Conservation (phyloP, 2,329 filamentous ascomycete genomes). For the Cryphonectria parasitica region DNA sequence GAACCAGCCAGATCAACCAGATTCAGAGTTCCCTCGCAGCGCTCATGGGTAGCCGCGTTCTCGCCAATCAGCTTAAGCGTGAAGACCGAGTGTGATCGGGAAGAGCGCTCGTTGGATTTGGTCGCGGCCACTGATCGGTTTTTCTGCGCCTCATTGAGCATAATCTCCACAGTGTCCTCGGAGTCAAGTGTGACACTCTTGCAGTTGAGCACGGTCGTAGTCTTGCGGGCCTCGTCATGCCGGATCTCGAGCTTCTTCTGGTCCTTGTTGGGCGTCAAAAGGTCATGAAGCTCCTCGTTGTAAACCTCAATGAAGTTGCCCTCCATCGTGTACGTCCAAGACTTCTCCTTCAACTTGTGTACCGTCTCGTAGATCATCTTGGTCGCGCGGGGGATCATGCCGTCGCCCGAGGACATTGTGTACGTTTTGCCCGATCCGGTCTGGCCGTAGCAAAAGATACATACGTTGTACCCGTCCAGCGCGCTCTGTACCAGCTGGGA, state of each 20-base stretch:
- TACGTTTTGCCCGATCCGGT: slow-evolving; percentile 96
- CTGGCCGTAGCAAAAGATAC: slow-evolving; percentile 98
- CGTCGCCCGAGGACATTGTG: slow-evolving; percentile 89
- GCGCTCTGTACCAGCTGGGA: slow-evolving; percentile 96
- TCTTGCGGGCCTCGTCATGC: slow-evolving; percentile 80
- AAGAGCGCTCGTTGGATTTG: slow-evolving; percentile 95
- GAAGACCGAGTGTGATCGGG: slow-evolving; percentile 93
- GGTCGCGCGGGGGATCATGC: slow-evolving; percentile 94
- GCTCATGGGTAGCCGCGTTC: slow-evolving; percentile 78
- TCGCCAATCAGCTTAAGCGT: slow-evolving; percentile 78
- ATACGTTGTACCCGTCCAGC: slow-evolving; percentile 96
- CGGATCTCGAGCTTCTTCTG: slow-evolving; percentile 86
- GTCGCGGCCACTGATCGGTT: slow-evolving; percentile 94
- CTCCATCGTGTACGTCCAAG: slow-evolving; percentile 93
- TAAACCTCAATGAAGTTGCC: slow-evolving; percentile 97
- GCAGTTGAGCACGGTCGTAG: slow-evolving; percentile 81
- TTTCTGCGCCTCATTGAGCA: slow-evolving; percentile 77
- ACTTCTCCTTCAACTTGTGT: slow-evolving; percentile 81
- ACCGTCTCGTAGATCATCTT: slow-evolving; percentile 93
- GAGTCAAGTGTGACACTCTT: slow-evolving; percentile 78
- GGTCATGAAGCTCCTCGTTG: slow-evolving; percentile 94
- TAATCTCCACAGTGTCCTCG: slow-evolving; percentile 76
- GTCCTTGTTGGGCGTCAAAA: slow-evolving; percentile 67
- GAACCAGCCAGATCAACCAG: slow-evolving; percentile 94
- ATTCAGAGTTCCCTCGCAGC: slow-evolving; percentile 91